Base-by-base conservation (phyloP, 1,284 basidiomycete genomes). In the Trametes pubescens region DNA sequence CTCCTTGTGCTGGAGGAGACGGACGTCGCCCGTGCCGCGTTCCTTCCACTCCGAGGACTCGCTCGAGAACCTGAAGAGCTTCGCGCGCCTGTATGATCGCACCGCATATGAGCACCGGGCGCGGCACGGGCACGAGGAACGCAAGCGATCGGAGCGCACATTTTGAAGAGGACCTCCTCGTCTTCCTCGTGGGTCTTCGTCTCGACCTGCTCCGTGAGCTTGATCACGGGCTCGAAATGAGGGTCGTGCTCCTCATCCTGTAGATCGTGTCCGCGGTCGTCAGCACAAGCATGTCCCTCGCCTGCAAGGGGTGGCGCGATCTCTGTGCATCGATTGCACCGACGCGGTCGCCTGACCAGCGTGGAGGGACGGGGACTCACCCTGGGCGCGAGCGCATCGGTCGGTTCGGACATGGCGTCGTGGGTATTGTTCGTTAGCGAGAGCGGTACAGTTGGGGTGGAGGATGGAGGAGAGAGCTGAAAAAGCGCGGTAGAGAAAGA, bases 201-300 rank as follows among this genome's bases (percentile, higher is more conserved):
- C 76, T 96, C 94, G 68, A 99, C 93, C 77, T 95, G 90, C 77
- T 97, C 90, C n/a, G 95, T 98, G 79, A 99, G 93, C 82, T 90
- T 94, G 83, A 98, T 91, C 68, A 99, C 94, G 52, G 98, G 97
- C 82, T 99, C 96, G 78, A 95, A 99, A 71, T 97, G 93, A 70
- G 89, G 88, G 80, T 97, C 94, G 80, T 86, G 78, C 80, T 96
- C 94, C 76, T 96, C 92, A 72, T 95, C 92, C 82, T 91, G 80
- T 69, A 61, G 24, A 55, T 62, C 48, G 56, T 62, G 48, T 64
- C 44, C 9, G 56, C 21, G 18, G 44, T 43, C 22, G 59, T 73
- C 61, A 73, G 69, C 38, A 49, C 54, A 51, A 26, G 53, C 35
- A 16, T 24, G 16, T 63, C 26, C 46, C 58, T 37, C 35, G 51